A percentile compares a stretch with the other conserved stretches of the same genome.
phyloP scores from a whole-genome alignment of 306 rosid species.

The Pueraria montana region DNA sequence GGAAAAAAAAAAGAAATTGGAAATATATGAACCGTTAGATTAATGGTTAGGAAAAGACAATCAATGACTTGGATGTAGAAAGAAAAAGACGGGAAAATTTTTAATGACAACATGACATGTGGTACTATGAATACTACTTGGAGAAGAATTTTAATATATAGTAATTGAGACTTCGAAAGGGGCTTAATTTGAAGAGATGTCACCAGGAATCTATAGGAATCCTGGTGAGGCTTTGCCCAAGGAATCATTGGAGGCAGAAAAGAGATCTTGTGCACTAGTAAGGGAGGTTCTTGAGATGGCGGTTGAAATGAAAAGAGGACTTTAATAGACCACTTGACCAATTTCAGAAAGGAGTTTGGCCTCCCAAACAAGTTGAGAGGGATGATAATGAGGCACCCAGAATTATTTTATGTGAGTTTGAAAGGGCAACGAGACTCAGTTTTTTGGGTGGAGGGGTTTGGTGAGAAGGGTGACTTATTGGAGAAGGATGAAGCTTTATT shows the following conservation, averaged over 20 bases:
- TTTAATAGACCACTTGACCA: constrained; percentile 88
- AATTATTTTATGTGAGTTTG: constrained; percentile 87
- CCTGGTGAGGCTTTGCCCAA: constrained; percentile 53
- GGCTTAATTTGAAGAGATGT: constrained; percentile 83
- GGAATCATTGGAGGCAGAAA: constrained; percentile 85
- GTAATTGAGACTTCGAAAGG: constrained; percentile 81
- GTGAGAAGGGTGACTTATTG: constrained; percentile 79
- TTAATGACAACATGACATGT: too few species aligned
- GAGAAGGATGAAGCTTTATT: constrained; percentile 69
- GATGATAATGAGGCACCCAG: constrained; percentile 88
- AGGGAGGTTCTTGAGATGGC: constrained; percentile 87
- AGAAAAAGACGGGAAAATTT: too few species aligned
- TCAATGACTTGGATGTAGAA: too few species aligned
- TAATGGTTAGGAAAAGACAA: too few species aligned
- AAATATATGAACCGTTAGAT: too few species aligned
- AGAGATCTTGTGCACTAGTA: constrained; percentile 86
- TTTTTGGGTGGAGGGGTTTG: constrained; percentile 81
- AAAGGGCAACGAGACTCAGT: constrained; percentile 89
- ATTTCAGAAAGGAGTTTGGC: constrained; percentile 90
- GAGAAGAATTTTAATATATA: too few species aligned
- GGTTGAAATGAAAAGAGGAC: constrained; percentile 80
- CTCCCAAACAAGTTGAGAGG: constrained; percentile 89
- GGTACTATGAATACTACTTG: too few species aligned
- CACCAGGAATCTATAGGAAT: constrained; percentile 67
- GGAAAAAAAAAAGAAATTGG: too few species aligned